Evolutionary conservation across 1,284 basidiomycete species (phyloP), one percentile per base, ranked within the genome.

Genomic region (Rhodofomes roseus): DNA sequence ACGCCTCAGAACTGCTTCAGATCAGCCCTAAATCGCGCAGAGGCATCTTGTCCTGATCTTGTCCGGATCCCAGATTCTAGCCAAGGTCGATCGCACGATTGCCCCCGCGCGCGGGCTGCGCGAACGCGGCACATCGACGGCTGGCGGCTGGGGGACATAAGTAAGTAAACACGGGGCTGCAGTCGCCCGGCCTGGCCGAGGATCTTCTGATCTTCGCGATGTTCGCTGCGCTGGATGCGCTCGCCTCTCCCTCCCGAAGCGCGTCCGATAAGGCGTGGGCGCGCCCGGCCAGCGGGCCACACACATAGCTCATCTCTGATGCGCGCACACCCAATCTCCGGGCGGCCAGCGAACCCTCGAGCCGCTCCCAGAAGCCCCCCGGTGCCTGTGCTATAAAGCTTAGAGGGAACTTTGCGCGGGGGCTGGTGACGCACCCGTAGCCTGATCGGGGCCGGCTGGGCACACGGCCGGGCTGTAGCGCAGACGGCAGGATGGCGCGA

Each of bases 261-360:
- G 31, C 31, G n/a, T 34, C 27, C 29, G 50, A 52, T 52, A 34
- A 34, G 50, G 50, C 50, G 22, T 31, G 27, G 31, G n/a, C 27
- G 46, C 46, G n/a, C 50, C 50, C 31, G 20, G 18, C n/a, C 50
- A 23, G 31, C 50, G 50, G 34, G 34, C 50, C 18, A 18, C 50
- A 37, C 12, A 52, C 50, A 52, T 52, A 34, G 50, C 31, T 25
- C 50, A 52, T 52, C 50, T 20, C 50, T 52, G 50, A 52, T 52
- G 50, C 18, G 31, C 50, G 29, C 50, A 34, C 31, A 52, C 50
- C 50, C 31, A 52, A 52, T 52, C 50, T 52, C 50, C 50, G 50
- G 50, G 18, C 25, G 22, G 25, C 12, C 46, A 46, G 44, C 44
- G 44, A 46, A 46, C 11, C 44, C 44, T 25, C 22, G 22, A 39